A percentile compares a stretch with the other conserved stretches of the same genome.
Conservation (phyloP, 257 asterid genomes). For the Paraleonurus japonicus region DNA sequence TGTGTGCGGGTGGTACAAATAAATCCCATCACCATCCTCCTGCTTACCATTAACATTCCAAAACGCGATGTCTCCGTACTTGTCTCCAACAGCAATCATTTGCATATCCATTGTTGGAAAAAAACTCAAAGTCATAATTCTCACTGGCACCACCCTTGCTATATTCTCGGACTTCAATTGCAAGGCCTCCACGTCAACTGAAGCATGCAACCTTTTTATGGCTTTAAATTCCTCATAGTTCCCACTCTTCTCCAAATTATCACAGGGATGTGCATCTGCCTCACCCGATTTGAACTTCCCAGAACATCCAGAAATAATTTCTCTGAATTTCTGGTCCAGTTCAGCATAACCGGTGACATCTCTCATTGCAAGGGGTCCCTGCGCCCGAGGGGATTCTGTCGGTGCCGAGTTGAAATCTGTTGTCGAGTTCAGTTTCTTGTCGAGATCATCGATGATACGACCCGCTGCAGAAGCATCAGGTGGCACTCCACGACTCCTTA, state of each 20-base stretch:
- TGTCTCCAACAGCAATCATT: constrained; percentile 81
- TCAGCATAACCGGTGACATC: constrained; percentile 55
- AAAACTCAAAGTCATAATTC: constrained; percentile 60
- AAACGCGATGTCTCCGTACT: constrained; percentile 72
- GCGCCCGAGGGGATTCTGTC: constrained; percentile 29
- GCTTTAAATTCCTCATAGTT: background rate
- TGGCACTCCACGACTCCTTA: constrained; percentile 79
- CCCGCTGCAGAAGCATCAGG: constrained; percentile 66
- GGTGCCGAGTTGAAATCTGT: constrained; percentile 17
- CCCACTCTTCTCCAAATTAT: constrained; percentile 19
- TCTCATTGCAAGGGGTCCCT: constrained; percentile 53
- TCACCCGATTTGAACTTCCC: constrained; percentile 27
- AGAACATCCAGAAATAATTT: constrained; percentile 34
- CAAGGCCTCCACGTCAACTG: constrained; percentile 49
- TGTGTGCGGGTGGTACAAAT: constrained; percentile 69
- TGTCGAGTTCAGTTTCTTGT: constrained; percentile 36
- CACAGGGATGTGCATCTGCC: constrained; percentile 12
- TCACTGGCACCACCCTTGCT: constrained; percentile 74
- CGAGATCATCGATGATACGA: constrained; percentile 51
- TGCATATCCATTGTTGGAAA: constrained; percentile 59
- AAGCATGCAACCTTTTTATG: constrained; percentile 35
- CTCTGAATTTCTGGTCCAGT: constrained; percentile 39
- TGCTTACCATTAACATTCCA: constrained; percentile 67
- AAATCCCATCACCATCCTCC: constrained; percentile 66
- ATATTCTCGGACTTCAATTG: constrained; percentile 59